Conservation (phyloP, 2,329 filamentous ascomycete species). For the Epichloe sibirici region DNA sequence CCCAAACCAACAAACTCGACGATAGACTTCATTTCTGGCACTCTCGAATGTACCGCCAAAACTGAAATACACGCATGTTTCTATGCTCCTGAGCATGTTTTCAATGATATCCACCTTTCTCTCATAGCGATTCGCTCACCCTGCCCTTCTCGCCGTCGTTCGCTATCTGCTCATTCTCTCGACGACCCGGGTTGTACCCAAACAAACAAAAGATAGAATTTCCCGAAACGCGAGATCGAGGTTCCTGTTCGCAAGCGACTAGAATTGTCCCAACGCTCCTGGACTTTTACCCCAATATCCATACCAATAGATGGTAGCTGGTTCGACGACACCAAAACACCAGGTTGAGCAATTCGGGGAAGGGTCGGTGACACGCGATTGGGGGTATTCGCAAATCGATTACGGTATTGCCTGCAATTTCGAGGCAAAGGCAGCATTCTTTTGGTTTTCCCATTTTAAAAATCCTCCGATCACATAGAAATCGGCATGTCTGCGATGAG, state of each 20-base stretch:
- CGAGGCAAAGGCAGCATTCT: neutral
- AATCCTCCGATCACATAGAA: neutral
- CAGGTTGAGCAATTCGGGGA: slow-evolving; percentile 10
- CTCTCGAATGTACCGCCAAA: slow-evolving; percentile 1
- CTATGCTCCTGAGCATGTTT: neutral
- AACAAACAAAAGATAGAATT: neutral
- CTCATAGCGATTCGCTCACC: neutral
- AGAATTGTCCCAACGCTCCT: neutral
- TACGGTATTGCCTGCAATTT: neutral
- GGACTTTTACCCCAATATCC: neutral
- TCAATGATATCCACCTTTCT: neutral
- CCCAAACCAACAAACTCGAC: neutral
- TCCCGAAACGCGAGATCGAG: neutral
- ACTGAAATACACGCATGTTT: neutral
- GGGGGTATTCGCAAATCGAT: neutral
- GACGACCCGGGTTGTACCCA: neutral
- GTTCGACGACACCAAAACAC: slow-evolving; percentile 8
- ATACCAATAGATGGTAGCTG: slow-evolving; percentile 11
- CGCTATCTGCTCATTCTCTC: neutral
- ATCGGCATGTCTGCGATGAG: slow-evolving; percentile 21
- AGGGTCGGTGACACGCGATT: slow-evolving; percentile 11
- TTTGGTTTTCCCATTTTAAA: neutral
- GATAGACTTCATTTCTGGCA: slow-evolving; percentile 1
- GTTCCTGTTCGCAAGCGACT: neutral
- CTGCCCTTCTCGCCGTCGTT: neutral